These are phyloP conservation scores for Exophiala viscosa DNA, from an alignment of 2,329 filamentous ascomycete species.

Conservation along the genomic window DNA sequence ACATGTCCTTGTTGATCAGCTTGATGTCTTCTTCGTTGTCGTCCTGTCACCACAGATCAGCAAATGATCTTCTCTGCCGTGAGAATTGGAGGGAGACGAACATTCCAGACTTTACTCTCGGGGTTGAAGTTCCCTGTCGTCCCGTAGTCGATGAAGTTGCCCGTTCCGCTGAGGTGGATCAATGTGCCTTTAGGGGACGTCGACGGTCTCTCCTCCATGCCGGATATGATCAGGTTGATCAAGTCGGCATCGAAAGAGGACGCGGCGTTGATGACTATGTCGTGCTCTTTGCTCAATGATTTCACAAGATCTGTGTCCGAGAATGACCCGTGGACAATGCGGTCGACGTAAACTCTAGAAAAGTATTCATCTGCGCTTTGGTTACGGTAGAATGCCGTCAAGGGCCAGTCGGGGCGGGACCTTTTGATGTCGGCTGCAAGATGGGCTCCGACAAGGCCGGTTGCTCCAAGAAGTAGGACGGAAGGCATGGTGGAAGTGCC, in stretches of 20 bases:
- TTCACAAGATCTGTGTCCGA: constrained; percentile 13
- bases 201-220: constrained; percentile 15
- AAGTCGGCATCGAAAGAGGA: constrained; percentile 16
- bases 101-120: constrained; percentile 21
- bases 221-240: constrained; percentile 10
- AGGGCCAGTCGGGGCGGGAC: constrained; percentile 10
- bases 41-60: constrained; percentile 4
- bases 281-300: constrained; percentile 18
- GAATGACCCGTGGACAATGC: constrained; percentile 17
- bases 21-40: constrained; percentile 19
- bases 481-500: constrained; percentile 10
- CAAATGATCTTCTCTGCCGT: neutral
- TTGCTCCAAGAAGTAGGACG: constrained; percentile 13
- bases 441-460: constrained; percentile 15
- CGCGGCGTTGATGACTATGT: constrained; percentile 19
- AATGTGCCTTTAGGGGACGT: constrained; percentile 12
- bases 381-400: constrained; percentile 14
- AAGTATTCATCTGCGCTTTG: constrained; percentile 12
- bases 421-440: constrained; percentile 11
- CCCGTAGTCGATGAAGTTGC: constrained; percentile 19
- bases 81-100: constrained; percentile 1
- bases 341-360: constrained; percentile 6
- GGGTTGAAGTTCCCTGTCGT: constrained; percentile 17
- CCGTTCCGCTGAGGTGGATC: constrained; percentile 15
- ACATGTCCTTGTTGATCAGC: constrained; percentile 13